phyloP scores from a whole-genome alignment of 2,329 filamentous ascomycete species.

The Talaromyces sp. region DNA sequence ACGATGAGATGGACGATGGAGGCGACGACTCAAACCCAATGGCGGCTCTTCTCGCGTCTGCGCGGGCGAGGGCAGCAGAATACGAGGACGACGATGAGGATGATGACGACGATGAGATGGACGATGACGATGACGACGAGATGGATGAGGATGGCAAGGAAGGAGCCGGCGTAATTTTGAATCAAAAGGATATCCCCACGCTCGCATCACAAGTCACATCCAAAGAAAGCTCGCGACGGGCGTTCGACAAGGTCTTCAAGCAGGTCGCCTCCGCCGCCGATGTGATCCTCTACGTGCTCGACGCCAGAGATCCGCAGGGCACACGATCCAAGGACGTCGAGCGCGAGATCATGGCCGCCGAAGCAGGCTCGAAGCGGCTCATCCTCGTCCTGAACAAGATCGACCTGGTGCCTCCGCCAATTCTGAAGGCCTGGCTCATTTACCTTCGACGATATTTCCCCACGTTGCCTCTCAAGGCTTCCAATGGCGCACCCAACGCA shows the following conservation, averaged over 20 bases:
- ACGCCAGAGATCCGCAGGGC: conserved; percentile 85
- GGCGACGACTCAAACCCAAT: conserved; percentile 54
- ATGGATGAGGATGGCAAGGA: conserved; percentile 47
- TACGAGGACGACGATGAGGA: conserved; percentile 44
- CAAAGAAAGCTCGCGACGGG: conserved; percentile 68
- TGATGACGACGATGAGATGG: conserved; percentile 48
- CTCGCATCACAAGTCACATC: conserved; percentile 24
- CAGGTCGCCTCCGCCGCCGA: conserved; percentile 84
- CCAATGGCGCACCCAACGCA: conserved; percentile 75
- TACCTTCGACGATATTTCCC: conserved; percentile 87
- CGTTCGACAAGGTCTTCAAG: conserved; percentile 96
- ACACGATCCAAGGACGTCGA: conserved; percentile 89
- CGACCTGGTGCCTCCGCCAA: conserved; percentile 76
- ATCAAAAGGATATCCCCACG: conserved; percentile 48
- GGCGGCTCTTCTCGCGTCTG: conserved; percentile 42
- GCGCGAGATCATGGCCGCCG: conserved; percentile 84
- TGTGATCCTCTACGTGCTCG: conserved; percentile 87
- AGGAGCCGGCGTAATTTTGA: conserved; percentile 45
- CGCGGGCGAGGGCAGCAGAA: conserved; percentile 40
- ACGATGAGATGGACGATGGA: conserved; percentile 47
- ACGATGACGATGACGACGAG: conserved; percentile 51
- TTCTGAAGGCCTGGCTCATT: conserved; percentile 78
- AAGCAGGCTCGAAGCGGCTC: conserved; percentile 75
- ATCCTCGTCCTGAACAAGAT: conserved; percentile 96
- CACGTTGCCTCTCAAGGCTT: conserved; percentile 82